These are phyloP conservation scores for Hippophae gyantsensis DNA, from an alignment of 306 rosid species.

Conservation along the genomic window DNA sequence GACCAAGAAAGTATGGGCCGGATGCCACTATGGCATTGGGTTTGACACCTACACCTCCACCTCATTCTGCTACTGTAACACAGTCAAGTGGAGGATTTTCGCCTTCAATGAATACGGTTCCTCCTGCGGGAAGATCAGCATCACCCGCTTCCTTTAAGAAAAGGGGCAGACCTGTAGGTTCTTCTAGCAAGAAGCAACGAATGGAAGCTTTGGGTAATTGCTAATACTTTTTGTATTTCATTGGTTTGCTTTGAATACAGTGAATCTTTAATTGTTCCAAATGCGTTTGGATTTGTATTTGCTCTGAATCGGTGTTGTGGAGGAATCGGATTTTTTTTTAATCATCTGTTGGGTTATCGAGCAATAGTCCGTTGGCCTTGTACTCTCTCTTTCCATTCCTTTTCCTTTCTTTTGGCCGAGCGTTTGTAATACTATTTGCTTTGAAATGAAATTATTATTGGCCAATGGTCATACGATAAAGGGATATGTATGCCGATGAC, in stretches of 20 bases:
- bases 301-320: too few species aligned
- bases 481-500: too few species aligned
- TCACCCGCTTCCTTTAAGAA: conserved; percentile 39
- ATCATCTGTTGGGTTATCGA: too few species aligned
- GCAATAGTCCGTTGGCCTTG: too few species aligned
- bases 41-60: conserved; percentile 18
- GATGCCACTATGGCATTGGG: conserved; percentile 47
- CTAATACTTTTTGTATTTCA: background rate
- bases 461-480: too few species aligned
- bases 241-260: background rate
- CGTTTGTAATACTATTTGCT: too few species aligned
- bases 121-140: conserved; percentile 18
- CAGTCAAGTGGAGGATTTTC: conserved; percentile 33
- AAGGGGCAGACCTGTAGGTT: conserved; percentile 75
- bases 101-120: conserved; percentile 15
- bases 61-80: background rate
- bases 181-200: conserved; percentile 37
- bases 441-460: too few species aligned
- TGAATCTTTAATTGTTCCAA: too few species aligned
- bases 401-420: too few species aligned
- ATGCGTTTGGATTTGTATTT: too few species aligned
- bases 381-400: too few species aligned
- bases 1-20: conserved; percentile 70
- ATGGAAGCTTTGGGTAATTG: conserved; percentile 36
- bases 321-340: too few species aligned